phyloP scores from a whole-genome alignment of 257 asterid genomes.

The Nicotiana sylvestris region DNA sequence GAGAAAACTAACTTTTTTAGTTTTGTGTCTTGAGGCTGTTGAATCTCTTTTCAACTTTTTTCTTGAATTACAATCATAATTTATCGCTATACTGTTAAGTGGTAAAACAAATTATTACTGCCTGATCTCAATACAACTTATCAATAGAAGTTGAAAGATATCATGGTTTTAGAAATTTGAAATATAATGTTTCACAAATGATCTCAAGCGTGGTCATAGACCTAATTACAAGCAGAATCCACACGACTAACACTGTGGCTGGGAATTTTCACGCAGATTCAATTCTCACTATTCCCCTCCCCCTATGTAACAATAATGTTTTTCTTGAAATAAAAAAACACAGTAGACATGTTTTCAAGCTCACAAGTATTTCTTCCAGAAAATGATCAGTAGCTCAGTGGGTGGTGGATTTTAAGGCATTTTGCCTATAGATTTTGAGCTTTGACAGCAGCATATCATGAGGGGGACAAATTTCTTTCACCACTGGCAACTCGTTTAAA shows the following conservation, averaged over 20 bases:
- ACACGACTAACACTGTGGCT: not conserved
- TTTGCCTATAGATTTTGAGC: not conserved
- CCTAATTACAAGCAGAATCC: not conserved
- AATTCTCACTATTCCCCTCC: no score
- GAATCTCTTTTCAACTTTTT: no score
- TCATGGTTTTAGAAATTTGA: not conserved
- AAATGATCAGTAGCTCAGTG: not conserved
- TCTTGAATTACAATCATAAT: no score
- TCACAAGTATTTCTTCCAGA: not conserved
- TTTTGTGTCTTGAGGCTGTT: no score
- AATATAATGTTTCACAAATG: not conserved
- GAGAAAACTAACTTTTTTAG: no score
- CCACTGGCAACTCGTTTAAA: constrained; percentile 14
- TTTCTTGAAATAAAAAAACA: no score
- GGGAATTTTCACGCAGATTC: no score
- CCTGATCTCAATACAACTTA: no score
- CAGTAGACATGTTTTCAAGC: not conserved
- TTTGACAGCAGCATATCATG: constrained; percentile 7
- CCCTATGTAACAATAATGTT: no score
- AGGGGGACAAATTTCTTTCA: constrained; percentile 10
- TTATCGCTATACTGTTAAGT: no score
- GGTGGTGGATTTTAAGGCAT: not conserved
- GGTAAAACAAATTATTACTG: no score
- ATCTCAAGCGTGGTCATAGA: not conserved
- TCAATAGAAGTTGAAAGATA: no score